Evolutionary conservation across 2,329 filamentous ascomycete species (phyloP).

Genomic region (Xylariomycetidae sp.): DNA sequence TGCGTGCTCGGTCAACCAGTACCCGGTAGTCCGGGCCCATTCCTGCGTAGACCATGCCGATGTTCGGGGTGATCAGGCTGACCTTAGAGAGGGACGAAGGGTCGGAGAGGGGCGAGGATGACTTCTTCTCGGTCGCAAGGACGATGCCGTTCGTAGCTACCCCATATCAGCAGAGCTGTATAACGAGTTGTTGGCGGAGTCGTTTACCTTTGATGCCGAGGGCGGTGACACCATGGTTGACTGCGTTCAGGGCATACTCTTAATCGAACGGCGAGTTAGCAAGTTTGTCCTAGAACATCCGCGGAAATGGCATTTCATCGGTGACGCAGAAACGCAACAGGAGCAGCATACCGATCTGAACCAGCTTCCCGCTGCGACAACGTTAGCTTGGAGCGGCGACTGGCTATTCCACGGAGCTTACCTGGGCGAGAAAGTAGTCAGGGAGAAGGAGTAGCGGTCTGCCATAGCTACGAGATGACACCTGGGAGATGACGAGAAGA

Average conservation of each 20-base stretch:
- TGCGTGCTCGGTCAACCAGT: conserved; percentile 93
- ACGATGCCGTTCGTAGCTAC: conserved; percentile 97
- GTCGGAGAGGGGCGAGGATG: conserved; percentile 93
- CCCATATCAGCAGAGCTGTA: conserved; percentile 7
- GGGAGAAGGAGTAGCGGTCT: conserved; percentile 97
- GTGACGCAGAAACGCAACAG: conserved; percentile 2
- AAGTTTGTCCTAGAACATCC: too few species aligned
- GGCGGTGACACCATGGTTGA: conserved; percentile 98
- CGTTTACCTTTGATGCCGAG: conserved; percentile 90
- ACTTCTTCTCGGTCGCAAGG: conserved; percentile 98
- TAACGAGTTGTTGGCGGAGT: neutral
- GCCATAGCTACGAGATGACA: conserved; percentile 59
- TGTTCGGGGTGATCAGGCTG: conserved; percentile 96
- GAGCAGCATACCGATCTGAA: conserved; percentile 75
- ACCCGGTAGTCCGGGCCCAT: conserved; percentile 99
- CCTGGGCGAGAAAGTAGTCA: conserved; percentile 99
- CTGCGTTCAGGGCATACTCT: conserved; percentile 99
- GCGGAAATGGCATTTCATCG: too few species aligned
- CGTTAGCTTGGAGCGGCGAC: conserved; percentile 30
- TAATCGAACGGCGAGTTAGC: too few species aligned
- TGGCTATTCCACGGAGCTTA: conserved; percentile 46
- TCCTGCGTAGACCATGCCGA: conserved; percentile 98
- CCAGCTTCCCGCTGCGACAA: conserved; percentile 80
- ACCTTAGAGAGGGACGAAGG: conserved; percentile 93
- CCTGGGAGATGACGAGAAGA: conserved; percentile 3